Evolutionary conservation across 2,329 filamentous ascomycete genomes (phyloP).

Genomic region (Stagonosporopsis tanaceti): DNA sequence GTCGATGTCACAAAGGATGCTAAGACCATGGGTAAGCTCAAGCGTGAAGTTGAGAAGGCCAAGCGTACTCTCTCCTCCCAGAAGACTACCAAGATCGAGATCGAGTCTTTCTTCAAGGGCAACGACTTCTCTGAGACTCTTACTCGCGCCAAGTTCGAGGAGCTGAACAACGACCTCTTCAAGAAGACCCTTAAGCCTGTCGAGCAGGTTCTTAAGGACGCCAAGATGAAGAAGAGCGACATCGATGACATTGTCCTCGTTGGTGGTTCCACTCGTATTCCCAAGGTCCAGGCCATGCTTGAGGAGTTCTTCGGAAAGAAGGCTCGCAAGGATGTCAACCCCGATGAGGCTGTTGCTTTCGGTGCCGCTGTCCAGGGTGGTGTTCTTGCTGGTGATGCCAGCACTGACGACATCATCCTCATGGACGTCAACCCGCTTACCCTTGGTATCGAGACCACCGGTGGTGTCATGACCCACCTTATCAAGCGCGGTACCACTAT

Average conservation of each 20-base stretch:
- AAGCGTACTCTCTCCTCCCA: conserved; percentile 95
- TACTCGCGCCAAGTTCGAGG: conserved; percentile 98
- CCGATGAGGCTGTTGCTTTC: conserved; percentile 97
- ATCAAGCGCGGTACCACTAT: conserved; percentile 95
- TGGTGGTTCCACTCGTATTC: conserved; percentile 98
- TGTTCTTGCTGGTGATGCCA: conserved; percentile 88
- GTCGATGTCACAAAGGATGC: conserved; percentile 93
- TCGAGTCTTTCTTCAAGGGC: conserved; percentile 95
- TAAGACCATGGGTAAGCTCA: conserved; percentile 99
- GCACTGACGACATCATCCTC: conserved; percentile 81
- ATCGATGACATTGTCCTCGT: conserved; percentile 97
- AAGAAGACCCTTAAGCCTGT: conserved; percentile 99
- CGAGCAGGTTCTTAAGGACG: conserved; percentile 97
- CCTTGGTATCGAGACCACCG: conserved; percentile 96
- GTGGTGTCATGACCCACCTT: conserved; percentile 96
- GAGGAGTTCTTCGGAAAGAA: conserved; percentile 99
- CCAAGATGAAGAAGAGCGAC: conserved; percentile 95
- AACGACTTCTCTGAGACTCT: conserved; percentile 98
- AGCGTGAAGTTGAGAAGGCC: conserved; percentile 99
- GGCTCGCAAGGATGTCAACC: conserved; percentile 99
- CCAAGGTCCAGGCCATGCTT: conserved; percentile 93
- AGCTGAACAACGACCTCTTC: conserved; percentile 98
- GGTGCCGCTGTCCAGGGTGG: conserved; percentile 97
- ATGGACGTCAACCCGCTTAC: conserved; percentile 98
- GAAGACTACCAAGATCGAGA: conserved; percentile 93